A percentile compares a stretch with the other conserved stretches of the same genome.
Evolutionary conservation across 164 flowering plant genomes (phyloP).

Genomic region (Vitis cinerea): DNA sequence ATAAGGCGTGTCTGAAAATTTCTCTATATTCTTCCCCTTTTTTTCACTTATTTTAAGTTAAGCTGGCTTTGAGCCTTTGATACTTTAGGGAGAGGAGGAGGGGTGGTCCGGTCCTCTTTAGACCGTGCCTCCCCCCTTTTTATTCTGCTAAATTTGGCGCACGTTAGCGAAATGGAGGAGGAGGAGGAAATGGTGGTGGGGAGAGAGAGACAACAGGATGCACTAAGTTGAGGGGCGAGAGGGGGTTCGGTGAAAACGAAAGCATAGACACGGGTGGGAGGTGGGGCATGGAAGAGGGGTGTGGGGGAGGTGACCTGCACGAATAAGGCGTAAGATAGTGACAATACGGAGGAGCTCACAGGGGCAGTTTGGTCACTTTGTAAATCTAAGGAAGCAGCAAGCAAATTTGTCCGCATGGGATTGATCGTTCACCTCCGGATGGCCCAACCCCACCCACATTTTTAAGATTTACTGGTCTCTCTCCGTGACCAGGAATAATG

Average conservation of each 20-base stretch:
- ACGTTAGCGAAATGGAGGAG: background rate
- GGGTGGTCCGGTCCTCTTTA: no score
- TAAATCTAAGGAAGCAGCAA: conserved; percentile 10
- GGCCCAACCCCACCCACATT: no score
- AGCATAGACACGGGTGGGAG: conserved; percentile 13
- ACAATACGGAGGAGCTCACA: conserved; percentile 5
- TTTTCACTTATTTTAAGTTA: no score
- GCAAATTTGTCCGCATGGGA: background rate
- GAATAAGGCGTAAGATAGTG: conserved; percentile 11
- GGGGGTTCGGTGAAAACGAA: conserved; percentile 23
- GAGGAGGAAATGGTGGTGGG: background rate
- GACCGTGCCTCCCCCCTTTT: background rate
- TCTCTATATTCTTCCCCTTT: no score
- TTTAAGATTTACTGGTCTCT: background rate
- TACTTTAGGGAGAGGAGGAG: no score
- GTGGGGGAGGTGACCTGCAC: conserved; percentile 18
- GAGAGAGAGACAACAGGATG: conserved; percentile 2
- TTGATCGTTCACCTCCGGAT: background rate
- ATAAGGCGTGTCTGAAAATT: no score
- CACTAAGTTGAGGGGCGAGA: background rate
- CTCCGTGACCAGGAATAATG: conserved; percentile 7
- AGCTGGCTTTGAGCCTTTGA: no score
- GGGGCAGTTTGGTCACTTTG: conserved; percentile 8
- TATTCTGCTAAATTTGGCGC: background rate
- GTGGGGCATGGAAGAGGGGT: background rate